Evolutionary conservation across 345 rosid genomes (phyloP).

Genomic region (Citrus trifoliata): DNA sequence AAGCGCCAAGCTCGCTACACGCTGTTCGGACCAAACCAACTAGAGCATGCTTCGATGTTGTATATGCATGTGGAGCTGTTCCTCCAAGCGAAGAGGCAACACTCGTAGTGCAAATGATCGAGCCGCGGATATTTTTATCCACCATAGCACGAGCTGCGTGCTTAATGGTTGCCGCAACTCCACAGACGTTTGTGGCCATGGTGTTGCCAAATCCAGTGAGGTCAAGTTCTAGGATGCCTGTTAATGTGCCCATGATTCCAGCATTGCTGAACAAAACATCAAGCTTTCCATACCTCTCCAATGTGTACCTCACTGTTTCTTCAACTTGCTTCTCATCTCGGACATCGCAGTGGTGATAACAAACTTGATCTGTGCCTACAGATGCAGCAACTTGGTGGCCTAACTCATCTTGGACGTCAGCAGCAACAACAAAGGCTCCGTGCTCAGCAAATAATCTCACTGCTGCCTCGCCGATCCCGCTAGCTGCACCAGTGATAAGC

Average conservation of each 20-base stretch:
- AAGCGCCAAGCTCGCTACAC: constrained; percentile 65
- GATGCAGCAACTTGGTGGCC: constrained; percentile 49
- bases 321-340: constrained; percentile 75
- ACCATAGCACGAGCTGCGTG: constrained; percentile 88
- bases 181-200: constrained; percentile 67
- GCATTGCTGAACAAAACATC: constrained; percentile 86
- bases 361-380: constrained; percentile 40
- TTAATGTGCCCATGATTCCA: constrained; percentile 60
- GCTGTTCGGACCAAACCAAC: constrained; percentile 72
- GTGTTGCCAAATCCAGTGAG: constrained; percentile 48
- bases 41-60: constrained; percentile 75
- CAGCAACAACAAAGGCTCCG: constrained; percentile 67
- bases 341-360: constrained; percentile 71
- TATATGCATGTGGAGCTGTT: constrained; percentile 72
- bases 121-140: constrained; percentile 55
- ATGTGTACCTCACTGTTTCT: constrained; percentile 45
- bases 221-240: constrained; percentile 62
- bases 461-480: constrained; percentile 87
- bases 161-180: constrained; percentile 72
- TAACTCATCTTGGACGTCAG: constrained; percentile 69
- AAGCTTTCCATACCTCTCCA: constrained; percentile 52
- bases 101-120: constrained; percentile 77
- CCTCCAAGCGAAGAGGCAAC: constrained; percentile 58
- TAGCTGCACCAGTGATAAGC: constrained; percentile 81
- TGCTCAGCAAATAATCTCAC: constrained; percentile 54